Evolutionary conservation across 352 stramenopile genomes (phyloP), one percentile per base, ranked within the genome.

Genomic region (Pythium phragmiticola): DNA sequence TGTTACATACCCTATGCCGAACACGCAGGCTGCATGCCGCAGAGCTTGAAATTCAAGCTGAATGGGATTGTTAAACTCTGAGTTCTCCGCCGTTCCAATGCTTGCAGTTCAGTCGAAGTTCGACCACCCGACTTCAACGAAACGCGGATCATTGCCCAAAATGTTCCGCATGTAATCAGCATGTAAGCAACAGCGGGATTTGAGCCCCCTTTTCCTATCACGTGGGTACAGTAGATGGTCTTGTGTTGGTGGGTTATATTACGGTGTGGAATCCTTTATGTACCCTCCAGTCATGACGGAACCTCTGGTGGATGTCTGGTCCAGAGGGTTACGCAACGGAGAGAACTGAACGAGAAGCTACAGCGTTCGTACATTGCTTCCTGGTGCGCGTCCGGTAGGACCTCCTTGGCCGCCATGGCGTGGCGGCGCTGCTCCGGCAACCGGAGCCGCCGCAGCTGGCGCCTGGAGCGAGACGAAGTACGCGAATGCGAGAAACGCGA

Each of bases 401-500:
- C 51, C 60, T 13, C 43, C 36, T 0, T 37, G 23, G 17, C 51
- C 60, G 16, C 53, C 53, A 30, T 54, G 60, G 30, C 60, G 60
- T 17, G 61, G 61, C 13, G 61, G 51, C 12, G 53, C 47, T 26
- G 47, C 21, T 7, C 46, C 54, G 1, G 60, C 53, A 43, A 19
- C 60, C 8, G 54, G 54, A 47, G 57, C 66, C 77, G 64, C 77
- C 55, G 63, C 50, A 12, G 69, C 73, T 52, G 77, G 75, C 69
- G 23, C 41, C 42, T 91, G 75, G 16, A 72, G 70, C 8, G 79
- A 84, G 16, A 92, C 52, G 56, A 89, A 85, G 68, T 80, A 86
- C 11, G 70, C 78, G 60, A 94, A 84, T 16, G 69, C 80, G 13
- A 89, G 50, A 68, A 92, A 88, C 45, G 79, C 78, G 45, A 94